Evolutionary conservation across 2,329 filamentous ascomycete genomes (phyloP), one percentile per base, ranked within the genome.

Genomic region (Stachybotrys chlorohalonatus): DNA sequence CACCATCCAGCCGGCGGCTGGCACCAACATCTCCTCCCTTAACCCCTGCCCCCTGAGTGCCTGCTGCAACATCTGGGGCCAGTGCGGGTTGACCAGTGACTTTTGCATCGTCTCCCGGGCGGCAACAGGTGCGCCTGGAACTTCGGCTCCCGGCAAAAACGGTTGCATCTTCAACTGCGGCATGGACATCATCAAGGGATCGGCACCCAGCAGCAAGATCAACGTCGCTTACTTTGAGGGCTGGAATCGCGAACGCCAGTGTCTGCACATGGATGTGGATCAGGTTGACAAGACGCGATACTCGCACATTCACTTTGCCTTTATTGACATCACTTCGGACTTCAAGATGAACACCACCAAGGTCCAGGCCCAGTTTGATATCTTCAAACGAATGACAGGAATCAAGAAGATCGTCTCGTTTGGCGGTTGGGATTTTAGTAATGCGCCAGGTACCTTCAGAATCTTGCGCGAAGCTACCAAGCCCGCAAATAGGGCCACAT

Each of bases 21-120:
- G 46, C 46, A 47, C 15, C 15, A 47, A 47, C 46, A 24, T 47
- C 46, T 47, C 46, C 8, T 16, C 46, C 15, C 54, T 70, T 0
- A 69, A 67, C 46, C 64, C 64, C 1, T 70, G 67, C 30, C 64
- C 64, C 0, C 57, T 69, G 5, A 65, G 66, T 9, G 64, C 60
- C 7, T 68, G 64, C 55, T 66, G 66, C 57, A 61, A 73, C 55
- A 62, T 67, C 52, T 75, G 69, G 68, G 75, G 73, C 7, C 61
- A 70, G 16, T 78, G 75, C 52, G 74, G 74, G 15, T 68, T 64
- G 5, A 72, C 70, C 0, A 51, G 53, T 0, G 72, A 71, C 6
- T 75, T 74, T 56, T 78, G 74, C 59, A 59, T 53, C 11, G 45
- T 56, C 15, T 66, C 61, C 7, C 55, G 55, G 11, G 50, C 56